phyloP scores from a whole-genome alignment of 2,329 filamentous ascomycete genomes.

The Colletotrichum trifolii region DNA sequence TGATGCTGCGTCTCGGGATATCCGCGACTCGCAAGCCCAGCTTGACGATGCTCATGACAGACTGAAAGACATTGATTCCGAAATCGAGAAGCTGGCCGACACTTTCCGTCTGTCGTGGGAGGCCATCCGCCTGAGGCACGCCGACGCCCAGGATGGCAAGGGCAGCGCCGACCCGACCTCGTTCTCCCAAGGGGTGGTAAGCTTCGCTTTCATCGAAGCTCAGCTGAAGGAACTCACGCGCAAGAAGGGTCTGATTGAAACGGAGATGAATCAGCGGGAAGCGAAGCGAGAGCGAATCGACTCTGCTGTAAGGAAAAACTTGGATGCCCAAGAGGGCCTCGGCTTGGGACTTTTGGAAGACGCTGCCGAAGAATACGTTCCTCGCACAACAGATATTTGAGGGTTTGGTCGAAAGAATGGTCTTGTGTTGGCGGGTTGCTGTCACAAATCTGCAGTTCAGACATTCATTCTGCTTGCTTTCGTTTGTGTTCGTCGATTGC shows the following conservation, averaged over 20 bases:
- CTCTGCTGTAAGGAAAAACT: not conserved
- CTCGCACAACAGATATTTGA: not conserved
- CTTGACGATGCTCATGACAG: not conserved
- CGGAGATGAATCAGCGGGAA: slow-evolving; percentile 6
- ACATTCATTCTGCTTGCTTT: no score
- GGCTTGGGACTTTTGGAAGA: slow-evolving; percentile 12
- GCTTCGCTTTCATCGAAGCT: slow-evolving; percentile 7
- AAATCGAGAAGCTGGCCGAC: not conserved
- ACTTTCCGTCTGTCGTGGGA: slow-evolving; percentile 3
- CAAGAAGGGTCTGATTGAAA: slow-evolving; percentile 9
- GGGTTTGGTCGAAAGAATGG: no score
- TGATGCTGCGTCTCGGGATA: not conserved
- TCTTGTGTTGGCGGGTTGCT: no score
- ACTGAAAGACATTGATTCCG: not conserved
- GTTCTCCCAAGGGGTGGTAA: not conserved
- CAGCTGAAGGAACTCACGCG: slow-evolving; percentile 6
- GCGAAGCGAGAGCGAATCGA: slow-evolving; percentile 1
- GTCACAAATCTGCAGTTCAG: no score
- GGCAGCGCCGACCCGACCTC: not conserved
- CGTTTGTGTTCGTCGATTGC: no score
- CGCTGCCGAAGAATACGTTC: slow-evolving; percentile 4
- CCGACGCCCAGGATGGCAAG: not conserved
- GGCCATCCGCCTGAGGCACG: not conserved
- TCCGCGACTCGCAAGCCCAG: slow-evolving; percentile 1
- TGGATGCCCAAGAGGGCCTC: not conserved